Conservation (phyloP, 805 yeast species). For the Middelhovenomyces tepae region DNA sequence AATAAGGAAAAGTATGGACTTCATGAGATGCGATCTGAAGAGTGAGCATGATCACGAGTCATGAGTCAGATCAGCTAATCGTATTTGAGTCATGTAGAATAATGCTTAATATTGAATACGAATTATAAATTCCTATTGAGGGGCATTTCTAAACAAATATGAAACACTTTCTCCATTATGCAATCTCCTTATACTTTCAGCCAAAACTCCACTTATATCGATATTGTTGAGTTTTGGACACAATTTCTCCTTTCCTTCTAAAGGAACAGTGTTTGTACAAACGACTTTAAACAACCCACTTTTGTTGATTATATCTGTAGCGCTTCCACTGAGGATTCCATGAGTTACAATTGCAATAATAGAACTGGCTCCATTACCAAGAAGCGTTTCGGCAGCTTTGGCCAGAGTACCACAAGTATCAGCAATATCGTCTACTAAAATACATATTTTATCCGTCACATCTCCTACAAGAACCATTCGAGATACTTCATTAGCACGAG, state of each 20-base stretch:
- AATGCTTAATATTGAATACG: too few relatives aligned
- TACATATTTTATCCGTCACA: constrained; percentile 74
- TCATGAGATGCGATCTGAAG: too few relatives aligned
- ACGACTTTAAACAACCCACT: constrained; percentile 67
- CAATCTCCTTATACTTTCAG: constrained; percentile 88
- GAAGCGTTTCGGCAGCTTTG: constrained; percentile 84
- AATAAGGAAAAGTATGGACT: constrained; percentile 36
- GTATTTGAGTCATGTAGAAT: too few relatives aligned
- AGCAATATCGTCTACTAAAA: constrained; percentile 95
- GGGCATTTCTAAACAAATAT: constrained; percentile 70
- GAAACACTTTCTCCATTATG: constrained; percentile 96
- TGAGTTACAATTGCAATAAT: constrained; percentile 96
- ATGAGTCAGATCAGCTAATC: too few relatives aligned
- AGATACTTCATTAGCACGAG: constrained; percentile 93
- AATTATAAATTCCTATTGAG: constrained; percentile 22
- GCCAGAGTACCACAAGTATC: constrained; percentile 97
- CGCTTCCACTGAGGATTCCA: constrained; percentile 86
- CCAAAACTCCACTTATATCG: constrained; percentile 80
- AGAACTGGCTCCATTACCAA: constrained; percentile 70
- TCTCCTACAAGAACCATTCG: constrained; percentile 97
- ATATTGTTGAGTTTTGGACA: constrained; percentile 68
- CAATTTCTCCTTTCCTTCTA: constrained; percentile 49
- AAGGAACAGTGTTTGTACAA: constrained; percentile 91
- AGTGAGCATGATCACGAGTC: too few relatives aligned
- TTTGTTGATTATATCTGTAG: constrained; percentile 62